Conservation (phyloP, 2,329 filamentous ascomycete species). For the Aspergillus puulaauensis region DNA sequence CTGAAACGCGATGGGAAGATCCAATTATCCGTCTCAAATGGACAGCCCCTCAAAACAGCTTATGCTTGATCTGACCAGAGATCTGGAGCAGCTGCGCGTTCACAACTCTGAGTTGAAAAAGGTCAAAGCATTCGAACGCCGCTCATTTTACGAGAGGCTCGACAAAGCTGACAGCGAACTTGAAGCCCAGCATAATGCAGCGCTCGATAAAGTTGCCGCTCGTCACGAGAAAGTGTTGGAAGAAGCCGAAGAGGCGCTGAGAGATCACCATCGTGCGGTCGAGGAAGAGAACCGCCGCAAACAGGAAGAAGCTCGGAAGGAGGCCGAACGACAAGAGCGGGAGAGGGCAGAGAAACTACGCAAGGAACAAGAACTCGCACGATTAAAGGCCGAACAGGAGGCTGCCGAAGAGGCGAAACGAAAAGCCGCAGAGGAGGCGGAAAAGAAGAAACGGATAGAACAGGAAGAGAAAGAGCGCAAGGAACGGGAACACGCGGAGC, state of each 20-base stretch:
- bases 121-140: slow-evolving; percentile 44
- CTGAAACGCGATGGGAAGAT: slow-evolving; percentile 26
- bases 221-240: slow-evolving; percentile 66
- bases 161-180: slow-evolving; percentile 63
- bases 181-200: slow-evolving; percentile 63
- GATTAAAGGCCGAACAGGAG: slow-evolving; percentile 43
- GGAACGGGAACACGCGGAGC: slow-evolving; percentile 32
- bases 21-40: slow-evolving; percentile 28
- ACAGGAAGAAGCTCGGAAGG: slow-evolving; percentile 36
- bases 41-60: slow-evolving; percentile 44
- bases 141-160: slow-evolving; percentile 56
- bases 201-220: slow-evolving; percentile 63
- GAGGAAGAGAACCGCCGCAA: slow-evolving; percentile 38
- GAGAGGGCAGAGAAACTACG: slow-evolving; percentile 33
- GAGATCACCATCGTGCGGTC: slow-evolving; percentile 45
- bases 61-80: slow-evolving; percentile 39
- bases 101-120: slow-evolving; percentile 45
- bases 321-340: slow-evolving; percentile 34
- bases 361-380: slow-evolving; percentile 36
- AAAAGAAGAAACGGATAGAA: slow-evolving; percentile 38
- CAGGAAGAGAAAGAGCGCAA: slow-evolving; percentile 34
- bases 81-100: slow-evolving; percentile 42
- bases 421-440: slow-evolving; percentile 34
- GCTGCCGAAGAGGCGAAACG: slow-evolving; percentile 38
- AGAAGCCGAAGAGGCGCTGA: slow-evolving; percentile 54